Evolutionary conservation across 2,329 filamentous ascomycete species (phyloP).

Genomic region (Fusarium goolgardi): DNA sequence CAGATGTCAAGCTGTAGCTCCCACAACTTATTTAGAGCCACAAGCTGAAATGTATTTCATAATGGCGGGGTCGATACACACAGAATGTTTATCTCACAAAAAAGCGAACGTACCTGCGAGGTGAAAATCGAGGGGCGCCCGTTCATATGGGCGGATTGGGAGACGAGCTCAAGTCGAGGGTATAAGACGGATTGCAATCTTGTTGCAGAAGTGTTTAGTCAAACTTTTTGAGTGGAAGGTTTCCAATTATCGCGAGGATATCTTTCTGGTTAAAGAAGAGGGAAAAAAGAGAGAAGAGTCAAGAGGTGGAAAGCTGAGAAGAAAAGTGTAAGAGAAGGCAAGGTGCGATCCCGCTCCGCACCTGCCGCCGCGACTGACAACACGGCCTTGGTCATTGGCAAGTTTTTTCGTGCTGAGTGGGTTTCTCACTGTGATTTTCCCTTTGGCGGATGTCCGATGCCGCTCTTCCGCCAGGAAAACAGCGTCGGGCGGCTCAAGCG

Average conservation of each 20-base stretch:
- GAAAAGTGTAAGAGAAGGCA: slow-evolving; percentile 25
- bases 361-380: slow-evolving; percentile 38
- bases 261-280: slow-evolving; percentile 32
- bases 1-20: neutral
- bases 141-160: slow-evolving; percentile 81
- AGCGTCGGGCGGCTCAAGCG: slow-evolving; percentile 21
- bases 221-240: slow-evolving; percentile 11
- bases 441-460: slow-evolving; percentile 26
- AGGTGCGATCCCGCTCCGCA: slow-evolving; percentile 34
- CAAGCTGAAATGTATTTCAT: slow-evolving; percentile 18
- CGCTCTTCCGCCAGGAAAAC: slow-evolving; percentile 24
- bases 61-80: slow-evolving; percentile 36
- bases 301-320: slow-evolving; percentile 22
- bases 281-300: slow-evolving; percentile 28
- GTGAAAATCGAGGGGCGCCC: slow-evolving; percentile 86
- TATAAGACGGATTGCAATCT: slow-evolving; percentile 36
- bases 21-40: slow-evolving; percentile 20
- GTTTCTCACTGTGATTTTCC: slow-evolving; percentile 16
- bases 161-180: slow-evolving; percentile 49
- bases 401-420: slow-evolving; percentile 37
- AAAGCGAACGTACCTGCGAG: slow-evolving; percentile 74
- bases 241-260: slow-evolving; percentile 29
- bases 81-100: slow-evolving; percentile 8
- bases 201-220: slow-evolving; percentile 18
- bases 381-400: slow-evolving; percentile 46